These are phyloP conservation scores for Lodderomyces metapsilosis DNA, from an alignment of 1,139 yeast species.

Conservation along the genomic window DNA sequence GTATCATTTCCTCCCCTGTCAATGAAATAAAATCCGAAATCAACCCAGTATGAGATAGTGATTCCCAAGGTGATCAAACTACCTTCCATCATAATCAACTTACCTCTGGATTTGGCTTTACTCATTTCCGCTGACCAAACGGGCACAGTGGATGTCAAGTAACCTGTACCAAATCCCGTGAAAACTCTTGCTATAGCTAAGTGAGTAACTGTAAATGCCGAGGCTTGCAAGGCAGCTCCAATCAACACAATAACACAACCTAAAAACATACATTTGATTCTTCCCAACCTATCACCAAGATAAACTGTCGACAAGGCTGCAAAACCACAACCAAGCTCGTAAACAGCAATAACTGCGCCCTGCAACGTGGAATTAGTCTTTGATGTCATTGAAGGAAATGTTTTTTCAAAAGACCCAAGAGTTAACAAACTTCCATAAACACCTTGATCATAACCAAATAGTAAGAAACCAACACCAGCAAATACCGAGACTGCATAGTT, in stretches of 20 bases:
- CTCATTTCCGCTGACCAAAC: slow-evolving; percentile 40
- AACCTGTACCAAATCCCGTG: slow-evolving; percentile 38
- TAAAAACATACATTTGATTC: slow-evolving; percentile 29
- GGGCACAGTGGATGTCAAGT: slow-evolving; percentile 39
- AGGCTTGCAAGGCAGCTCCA: slow-evolving; percentile 38
- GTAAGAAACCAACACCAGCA: slow-evolving; percentile 32
- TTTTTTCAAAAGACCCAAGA: slow-evolving; percentile 32
- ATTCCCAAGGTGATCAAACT: slow-evolving; percentile 39
- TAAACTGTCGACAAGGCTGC: slow-evolving; percentile 35
- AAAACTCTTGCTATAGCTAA: slow-evolving; percentile 42
- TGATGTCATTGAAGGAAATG: slow-evolving; percentile 35
- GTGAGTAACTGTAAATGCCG: slow-evolving; percentile 31
- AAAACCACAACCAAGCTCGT: slow-evolving; percentile 38
- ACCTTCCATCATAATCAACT: slow-evolving; percentile 35
- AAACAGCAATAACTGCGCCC: slow-evolving; percentile 35
- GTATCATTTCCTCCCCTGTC: slow-evolving; percentile 14
- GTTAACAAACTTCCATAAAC: slow-evolving; percentile 49
- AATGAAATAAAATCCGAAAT: slow-evolving; percentile 43
- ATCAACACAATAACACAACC: slow-evolving; percentile 33
- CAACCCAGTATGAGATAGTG: slow-evolving; percentile 44
- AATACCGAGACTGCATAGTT: slow-evolving; percentile 26
- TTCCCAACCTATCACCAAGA: slow-evolving; percentile 35
- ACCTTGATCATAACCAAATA: slow-evolving; percentile 51
- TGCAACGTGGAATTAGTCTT: slow-evolving; percentile 22
- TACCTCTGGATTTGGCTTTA: slow-evolving; percentile 34